Evolutionary conservation across 2,329 filamentous ascomycete genomes (phyloP).

Genomic region (Pseudogymnoascus sp.): DNA sequence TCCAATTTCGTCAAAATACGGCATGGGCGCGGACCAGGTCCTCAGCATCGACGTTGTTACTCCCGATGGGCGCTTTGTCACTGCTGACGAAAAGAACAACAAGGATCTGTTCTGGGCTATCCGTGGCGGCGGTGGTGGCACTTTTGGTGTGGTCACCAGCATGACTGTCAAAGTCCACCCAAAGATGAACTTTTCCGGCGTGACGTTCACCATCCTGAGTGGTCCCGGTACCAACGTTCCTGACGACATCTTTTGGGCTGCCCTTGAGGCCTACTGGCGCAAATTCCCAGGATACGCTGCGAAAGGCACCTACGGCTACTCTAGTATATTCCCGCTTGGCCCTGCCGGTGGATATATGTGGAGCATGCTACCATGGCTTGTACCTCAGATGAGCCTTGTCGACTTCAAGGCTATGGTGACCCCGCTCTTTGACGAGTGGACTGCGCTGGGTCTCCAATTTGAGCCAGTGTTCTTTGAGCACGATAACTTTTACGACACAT

Average conservation of each 20-base stretch:
- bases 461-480: constrained; percentile 7
- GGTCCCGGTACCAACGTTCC: constrained; percentile 34
- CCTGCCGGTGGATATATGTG: constrained; percentile 18
- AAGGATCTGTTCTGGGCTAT: constrained; percentile 57
- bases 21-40: constrained; percentile 55
- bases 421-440: constrained; percentile 31
- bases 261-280: constrained; percentile 43
- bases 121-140: constrained; percentile 45
- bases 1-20: constrained; percentile 43
- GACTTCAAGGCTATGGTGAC: constrained; percentile 24
- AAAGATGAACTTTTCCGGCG: constrained; percentile 29
- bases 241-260: constrained; percentile 37
- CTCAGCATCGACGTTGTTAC: constrained; percentile 50
- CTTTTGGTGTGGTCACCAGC: constrained; percentile 51
- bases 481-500: constrained; percentile 22
- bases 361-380: constrained; percentile 19
- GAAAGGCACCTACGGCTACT: constrained; percentile 16
- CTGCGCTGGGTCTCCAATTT: constrained; percentile 22
- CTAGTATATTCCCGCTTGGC: constrained; percentile 31
- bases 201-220: constrained; percentile 38
- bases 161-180: constrained; percentile 47
- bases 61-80: constrained; percentile 40
- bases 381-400: constrained; percentile 20
- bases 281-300: constrained; percentile 16
- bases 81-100: constrained; percentile 43